Conservation (phyloP, 495 filamentous ascomycete species). For the Xylaria longipes region DNA sequence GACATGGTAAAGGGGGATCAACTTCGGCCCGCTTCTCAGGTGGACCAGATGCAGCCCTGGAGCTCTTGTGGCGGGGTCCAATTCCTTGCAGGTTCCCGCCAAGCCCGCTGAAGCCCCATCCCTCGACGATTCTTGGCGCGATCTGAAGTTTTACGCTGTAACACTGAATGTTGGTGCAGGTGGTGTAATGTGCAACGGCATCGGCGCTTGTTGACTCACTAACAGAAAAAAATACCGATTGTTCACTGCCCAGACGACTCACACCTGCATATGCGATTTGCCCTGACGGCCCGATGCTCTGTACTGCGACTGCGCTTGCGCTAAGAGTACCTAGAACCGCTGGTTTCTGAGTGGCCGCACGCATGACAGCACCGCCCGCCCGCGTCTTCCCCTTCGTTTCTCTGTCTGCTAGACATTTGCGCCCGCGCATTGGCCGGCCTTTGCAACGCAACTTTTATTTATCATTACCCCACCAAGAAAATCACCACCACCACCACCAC, state of each 20-base stretch:
- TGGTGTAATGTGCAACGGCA: not conserved
- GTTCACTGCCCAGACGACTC: not conserved
- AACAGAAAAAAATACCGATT: not conserved
- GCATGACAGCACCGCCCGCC: conserved; percentile 9
- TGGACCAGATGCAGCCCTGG: not conserved
- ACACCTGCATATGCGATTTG: not conserved
- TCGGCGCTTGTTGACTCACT: conserved; percentile 29
- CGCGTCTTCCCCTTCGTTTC: conserved; percentile 20
- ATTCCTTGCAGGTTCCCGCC: conserved; percentile 15
- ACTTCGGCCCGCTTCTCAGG: not conserved
- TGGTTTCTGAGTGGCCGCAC: conserved; percentile 17
- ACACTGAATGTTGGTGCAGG: not conserved
- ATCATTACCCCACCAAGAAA: conserved; percentile 33
- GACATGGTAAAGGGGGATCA: too few relatives aligned
- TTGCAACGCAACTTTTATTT: conserved; percentile 34
- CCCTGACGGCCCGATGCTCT: not conserved
- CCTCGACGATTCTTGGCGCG: not conserved
- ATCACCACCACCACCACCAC: not conserved
- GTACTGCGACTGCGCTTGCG: not conserved
- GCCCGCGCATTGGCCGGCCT: conserved; percentile 24
- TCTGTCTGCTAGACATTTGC: conserved; percentile 6
- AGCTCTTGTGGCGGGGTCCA: not conserved
- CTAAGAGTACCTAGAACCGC: not conserved
- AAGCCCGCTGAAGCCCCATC: not conserved
- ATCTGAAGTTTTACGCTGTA: not conserved